Conservation (phyloP, 371 early-diverging fungal genomes). For the Mucor sp. region DNA sequence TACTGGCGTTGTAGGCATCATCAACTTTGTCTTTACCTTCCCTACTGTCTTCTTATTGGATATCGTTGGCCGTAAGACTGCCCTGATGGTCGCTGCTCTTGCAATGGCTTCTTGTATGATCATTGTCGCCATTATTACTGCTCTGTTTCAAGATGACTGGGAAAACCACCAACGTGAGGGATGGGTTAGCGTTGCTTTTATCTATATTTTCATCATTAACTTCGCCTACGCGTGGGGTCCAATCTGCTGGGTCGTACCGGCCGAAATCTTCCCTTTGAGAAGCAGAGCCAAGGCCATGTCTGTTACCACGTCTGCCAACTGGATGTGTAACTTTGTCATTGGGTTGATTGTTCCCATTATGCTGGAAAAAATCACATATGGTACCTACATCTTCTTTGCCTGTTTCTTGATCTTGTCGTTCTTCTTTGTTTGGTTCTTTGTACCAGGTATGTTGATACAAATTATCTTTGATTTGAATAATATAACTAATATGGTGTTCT, state of each 20-base stretch:
- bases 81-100: constrained; percentile 51
- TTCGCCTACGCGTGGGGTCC: constrained; percentile 75
- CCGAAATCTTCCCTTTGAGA: constrained; percentile 82
- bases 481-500: background rate
- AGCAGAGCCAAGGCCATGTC: constrained; percentile 82
- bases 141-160: constrained; percentile 42
- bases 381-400: constrained; percentile 62
- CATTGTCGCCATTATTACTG: constrained; percentile 45
- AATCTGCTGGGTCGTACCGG: constrained; percentile 88
- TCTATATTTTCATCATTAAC: constrained; percentile 60
- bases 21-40: constrained; percentile 59
- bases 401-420: constrained; percentile 37
- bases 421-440: constrained; percentile 39
- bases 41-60: constrained; percentile 74
- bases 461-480: background rate
- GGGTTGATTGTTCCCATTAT: constrained; percentile 65
- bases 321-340: constrained; percentile 79
- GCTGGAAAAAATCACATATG: constrained; percentile 61
- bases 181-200: constrained; percentile 53
- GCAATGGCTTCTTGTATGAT: constrained; percentile 41
- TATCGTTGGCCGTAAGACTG: constrained; percentile 61
- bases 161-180: constrained; percentile 33
- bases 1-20: constrained; percentile 72
- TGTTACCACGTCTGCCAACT: constrained; percentile 88
- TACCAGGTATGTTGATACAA: constrained; percentile 23